Conservation (phyloP, 179 eudicot species). For the Corrigiola litoralis region DNA sequence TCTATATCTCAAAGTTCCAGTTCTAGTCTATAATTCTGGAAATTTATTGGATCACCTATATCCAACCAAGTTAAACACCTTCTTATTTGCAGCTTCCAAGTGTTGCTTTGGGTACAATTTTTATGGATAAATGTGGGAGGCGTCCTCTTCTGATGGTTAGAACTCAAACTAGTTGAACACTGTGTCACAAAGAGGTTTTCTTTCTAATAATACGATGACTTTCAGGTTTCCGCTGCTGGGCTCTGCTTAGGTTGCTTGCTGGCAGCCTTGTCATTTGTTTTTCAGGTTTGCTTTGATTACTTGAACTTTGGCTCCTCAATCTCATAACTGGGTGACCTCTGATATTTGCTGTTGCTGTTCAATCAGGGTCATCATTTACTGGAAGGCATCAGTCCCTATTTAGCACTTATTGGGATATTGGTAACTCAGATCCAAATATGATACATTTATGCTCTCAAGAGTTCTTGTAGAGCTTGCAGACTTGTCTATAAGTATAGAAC, state of each 20-base stretch:
- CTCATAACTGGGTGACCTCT: background rate
- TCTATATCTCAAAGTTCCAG: no score
- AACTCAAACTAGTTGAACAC: background rate
- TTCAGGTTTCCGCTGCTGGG: constrained; percentile 34
- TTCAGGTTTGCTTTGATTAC: constrained; percentile 16
- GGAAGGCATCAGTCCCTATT: constrained; percentile 26
- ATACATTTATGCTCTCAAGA: background rate
- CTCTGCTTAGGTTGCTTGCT: constrained; percentile 29
- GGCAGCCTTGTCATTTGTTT: constrained; percentile 24
- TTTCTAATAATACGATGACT: no score
- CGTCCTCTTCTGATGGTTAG: constrained; percentile 38
- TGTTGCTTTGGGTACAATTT: constrained; percentile 8
- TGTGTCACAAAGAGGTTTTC: no score
- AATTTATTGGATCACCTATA: no score
- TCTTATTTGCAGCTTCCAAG: constrained; percentile 25
- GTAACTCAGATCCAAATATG: constrained; percentile 10
- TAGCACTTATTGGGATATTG: constrained; percentile 31
- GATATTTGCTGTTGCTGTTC: background rate
- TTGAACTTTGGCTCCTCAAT: background rate
- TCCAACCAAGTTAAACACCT: background rate
- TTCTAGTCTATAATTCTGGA: no score
- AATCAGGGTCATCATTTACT: constrained; percentile 27
- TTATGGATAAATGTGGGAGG: constrained; percentile 31
- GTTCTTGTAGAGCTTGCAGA: no score
- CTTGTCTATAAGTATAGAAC: no score